Conservation (phyloP, 257 asterid species). For the Primulina eburnea region DNA sequence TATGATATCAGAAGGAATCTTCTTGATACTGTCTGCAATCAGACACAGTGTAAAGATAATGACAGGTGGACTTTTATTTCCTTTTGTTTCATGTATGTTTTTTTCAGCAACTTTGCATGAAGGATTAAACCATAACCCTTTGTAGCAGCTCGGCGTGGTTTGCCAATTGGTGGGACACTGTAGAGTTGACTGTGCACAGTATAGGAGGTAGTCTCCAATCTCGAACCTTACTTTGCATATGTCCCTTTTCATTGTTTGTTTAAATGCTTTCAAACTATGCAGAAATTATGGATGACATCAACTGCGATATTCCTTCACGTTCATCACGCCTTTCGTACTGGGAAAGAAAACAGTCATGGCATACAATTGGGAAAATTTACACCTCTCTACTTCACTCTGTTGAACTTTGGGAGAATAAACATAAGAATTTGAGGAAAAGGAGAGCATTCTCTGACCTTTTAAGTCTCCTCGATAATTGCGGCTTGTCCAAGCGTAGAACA, state of each 20-base stretch:
- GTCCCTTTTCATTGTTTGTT: conserved; percentile 3
- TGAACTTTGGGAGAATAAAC: conserved; percentile 69
- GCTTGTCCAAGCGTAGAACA: conserved; percentile 69
- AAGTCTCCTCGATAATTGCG: conserved; percentile 62
- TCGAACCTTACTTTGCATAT: conserved; percentile 14
- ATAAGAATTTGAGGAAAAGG: conserved; percentile 54
- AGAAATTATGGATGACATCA: conserved; percentile 39
- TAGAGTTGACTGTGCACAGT: conserved; percentile 26
- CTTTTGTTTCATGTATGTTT: neutral
- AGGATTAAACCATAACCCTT: conserved; percentile 9
- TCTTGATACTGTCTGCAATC: conserved; percentile 45
- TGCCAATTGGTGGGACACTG: conserved; percentile 56
- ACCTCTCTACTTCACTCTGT: conserved; percentile 45
- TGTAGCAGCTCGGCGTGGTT: conserved; percentile 54
- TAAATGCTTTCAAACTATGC: conserved; percentile 30
- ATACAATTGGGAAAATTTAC: conserved; percentile 47
- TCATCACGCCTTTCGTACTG: conserved; percentile 40
- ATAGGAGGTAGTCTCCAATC: conserved; percentile 30
- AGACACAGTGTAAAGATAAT: conserved; percentile 39
- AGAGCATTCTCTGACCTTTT: conserved; percentile 71
- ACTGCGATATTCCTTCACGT: conserved; percentile 34
- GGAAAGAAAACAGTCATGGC: conserved; percentile 52
- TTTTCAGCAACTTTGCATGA: neutral
- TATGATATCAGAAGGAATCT: conserved; percentile 47
- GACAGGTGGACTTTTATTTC: conserved; percentile 42